These are phyloP conservation scores for Daldinia grandis DNA, from an alignment of 495 filamentous ascomycete species.

Conservation along the genomic window DNA sequence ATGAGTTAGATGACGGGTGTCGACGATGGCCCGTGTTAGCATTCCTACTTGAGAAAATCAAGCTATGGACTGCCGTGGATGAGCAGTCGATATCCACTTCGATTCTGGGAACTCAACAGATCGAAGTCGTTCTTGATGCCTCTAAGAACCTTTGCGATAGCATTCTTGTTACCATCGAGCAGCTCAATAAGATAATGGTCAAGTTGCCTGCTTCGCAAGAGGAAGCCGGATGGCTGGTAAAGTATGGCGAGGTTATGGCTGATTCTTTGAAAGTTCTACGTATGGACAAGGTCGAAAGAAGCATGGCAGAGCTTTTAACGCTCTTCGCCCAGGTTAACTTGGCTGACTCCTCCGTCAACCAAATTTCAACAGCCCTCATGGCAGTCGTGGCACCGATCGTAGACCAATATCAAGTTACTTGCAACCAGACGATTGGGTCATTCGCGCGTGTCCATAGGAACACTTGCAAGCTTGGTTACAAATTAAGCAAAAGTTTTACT, in stretches of 20 bases:
- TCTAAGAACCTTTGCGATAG: conserved; percentile 69
- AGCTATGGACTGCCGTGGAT: conserved; percentile 53
- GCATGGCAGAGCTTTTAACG: conserved; percentile 56
- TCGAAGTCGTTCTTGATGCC: conserved; percentile 60
- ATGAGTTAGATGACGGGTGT: conserved; percentile 53
- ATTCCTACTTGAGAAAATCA: conserved; percentile 70
- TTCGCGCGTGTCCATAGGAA: conserved; percentile 69
- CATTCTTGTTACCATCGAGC: conserved; percentile 77
- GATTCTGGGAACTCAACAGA: conserved; percentile 31
- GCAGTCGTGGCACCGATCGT: conserved; percentile 76
- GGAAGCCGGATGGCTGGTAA: conserved; percentile 69
- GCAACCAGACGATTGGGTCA: conserved; percentile 58
- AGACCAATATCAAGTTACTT: conserved; percentile 72
- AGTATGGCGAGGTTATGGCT: conserved; percentile 65
- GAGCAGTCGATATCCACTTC: conserved; percentile 11
- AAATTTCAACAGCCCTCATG: conserved; percentile 66
- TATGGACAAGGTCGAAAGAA: conserved; percentile 58
- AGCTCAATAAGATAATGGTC: conserved; percentile 62
- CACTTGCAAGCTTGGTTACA: conserved; percentile 75
- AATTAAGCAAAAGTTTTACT: conserved; percentile 76
- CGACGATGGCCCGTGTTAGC: conserved; percentile 64
- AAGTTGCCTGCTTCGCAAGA: conserved; percentile 62
- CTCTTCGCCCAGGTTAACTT: conserved; percentile 61
- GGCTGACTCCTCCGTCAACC: conserved; percentile 50
- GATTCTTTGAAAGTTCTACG: conserved; percentile 66